Evolutionary conservation across 768 basidiomycete species (phyloP).

Genomic region (Trametes elegans): DNA sequence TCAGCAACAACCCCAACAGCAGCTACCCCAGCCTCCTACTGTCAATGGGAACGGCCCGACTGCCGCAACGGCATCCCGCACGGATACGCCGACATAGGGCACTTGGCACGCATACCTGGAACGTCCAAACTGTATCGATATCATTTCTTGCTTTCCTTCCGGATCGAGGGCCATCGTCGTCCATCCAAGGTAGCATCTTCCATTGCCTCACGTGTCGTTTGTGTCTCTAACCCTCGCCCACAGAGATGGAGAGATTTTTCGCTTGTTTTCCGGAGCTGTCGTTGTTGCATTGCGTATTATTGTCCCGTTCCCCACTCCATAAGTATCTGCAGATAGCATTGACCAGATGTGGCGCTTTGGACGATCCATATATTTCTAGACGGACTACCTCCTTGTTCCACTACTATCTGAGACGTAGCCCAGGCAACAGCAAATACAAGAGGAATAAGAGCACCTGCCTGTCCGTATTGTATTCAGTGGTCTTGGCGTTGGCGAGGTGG

Average conservation of each 20-base stretch:
- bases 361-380: conserved; percentile 23
- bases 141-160: conserved; percentile 7
- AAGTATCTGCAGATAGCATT: conserved; percentile 11
- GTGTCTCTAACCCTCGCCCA: background rate
- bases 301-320: background rate
- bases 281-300: conserved; percentile 8
- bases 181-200: conserved; percentile 7
- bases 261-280: conserved; percentile 1
- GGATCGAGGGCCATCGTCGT: conserved; percentile 1
- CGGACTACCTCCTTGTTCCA: conserved; percentile 11
- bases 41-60: conserved; percentile 26
- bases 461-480: background rate
- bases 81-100: conserved; percentile 27
- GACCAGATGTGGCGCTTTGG: conserved; percentile 8
- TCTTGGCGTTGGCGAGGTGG: background rate
- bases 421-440: conserved; percentile 7
- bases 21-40: conserved; percentile 23
- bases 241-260: conserved; percentile 14
- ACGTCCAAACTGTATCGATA: conserved; percentile 14
- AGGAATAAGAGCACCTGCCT: background rate
- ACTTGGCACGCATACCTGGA: background rate
- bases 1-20: too few species aligned
- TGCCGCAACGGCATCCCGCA: conserved; percentile 14
- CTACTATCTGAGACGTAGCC: conserved; percentile 7
- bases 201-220: conserved; percentile 3